Percentiles rank a stretch among this genome's conserved stretches.
Conservation (phyloP, 2,329 filamentous ascomycete species). For the Triangularia verruculosa region DNA sequence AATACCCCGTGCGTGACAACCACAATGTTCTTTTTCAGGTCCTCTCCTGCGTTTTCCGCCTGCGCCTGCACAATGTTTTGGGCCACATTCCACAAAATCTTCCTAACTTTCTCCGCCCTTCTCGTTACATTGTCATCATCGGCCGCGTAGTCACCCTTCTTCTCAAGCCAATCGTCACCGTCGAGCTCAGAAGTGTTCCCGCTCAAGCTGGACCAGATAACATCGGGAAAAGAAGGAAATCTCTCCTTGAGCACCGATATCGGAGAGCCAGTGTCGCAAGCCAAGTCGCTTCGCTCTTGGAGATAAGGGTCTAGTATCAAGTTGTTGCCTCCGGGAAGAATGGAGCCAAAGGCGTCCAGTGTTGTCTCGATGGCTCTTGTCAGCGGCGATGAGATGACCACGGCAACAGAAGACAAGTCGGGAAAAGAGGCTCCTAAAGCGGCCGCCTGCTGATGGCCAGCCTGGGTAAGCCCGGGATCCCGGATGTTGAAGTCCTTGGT, state of each 20-base stretch:
- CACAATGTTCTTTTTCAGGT: conserved; percentile 25
- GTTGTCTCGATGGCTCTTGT: conserved; percentile 21
- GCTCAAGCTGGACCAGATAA: conserved; percentile 11
- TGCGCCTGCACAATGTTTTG: neutral
- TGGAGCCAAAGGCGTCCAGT: conserved; percentile 13
- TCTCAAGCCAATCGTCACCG: conserved; percentile 22
- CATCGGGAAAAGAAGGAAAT: conserved; percentile 18
- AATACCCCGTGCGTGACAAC: conserved; percentile 34
- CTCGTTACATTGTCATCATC: conserved; percentile 23
- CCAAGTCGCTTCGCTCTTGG: conserved; percentile 29
- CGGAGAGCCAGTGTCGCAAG: conserved; percentile 29
- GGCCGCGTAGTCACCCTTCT: conserved; percentile 23
- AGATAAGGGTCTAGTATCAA: conserved; percentile 25
- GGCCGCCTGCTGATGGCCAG: conserved; percentile 12
- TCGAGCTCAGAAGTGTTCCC: conserved; percentile 2
- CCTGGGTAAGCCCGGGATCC: conserved; percentile 16
- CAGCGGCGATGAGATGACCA: conserved; percentile 20
- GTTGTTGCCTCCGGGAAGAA: conserved; percentile 8
- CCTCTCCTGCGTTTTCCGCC: neutral
- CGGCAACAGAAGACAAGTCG: neutral
- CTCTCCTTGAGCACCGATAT: conserved; percentile 8
- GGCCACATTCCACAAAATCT: conserved; percentile 12
- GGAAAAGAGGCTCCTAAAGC: conserved; percentile 7
- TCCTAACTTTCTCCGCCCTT: conserved; percentile 22
- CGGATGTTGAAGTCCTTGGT: conserved; percentile 20